phyloP scores from a whole-genome alignment of 371 early-diverging fungal species.

The Syncephalis plumigaleata region DNA sequence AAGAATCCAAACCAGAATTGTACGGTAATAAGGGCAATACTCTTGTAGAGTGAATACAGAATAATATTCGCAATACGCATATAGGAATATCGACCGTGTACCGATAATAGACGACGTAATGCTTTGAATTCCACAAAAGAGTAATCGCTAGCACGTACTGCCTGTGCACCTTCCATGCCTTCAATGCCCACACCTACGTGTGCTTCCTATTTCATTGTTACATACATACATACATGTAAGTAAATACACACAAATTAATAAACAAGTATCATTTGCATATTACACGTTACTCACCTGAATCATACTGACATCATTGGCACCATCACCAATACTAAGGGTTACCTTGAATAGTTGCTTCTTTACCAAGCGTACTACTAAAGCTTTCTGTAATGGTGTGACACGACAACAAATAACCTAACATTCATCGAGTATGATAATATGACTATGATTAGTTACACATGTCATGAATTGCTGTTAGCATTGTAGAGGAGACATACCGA shows the following conservation, averaged over 20 bases:
- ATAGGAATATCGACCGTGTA: constrained; percentile 74
- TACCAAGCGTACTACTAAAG: constrained; percentile 64
- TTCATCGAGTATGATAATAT: too few relatives aligned
- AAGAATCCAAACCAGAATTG: constrained; percentile 55
- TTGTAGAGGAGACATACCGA: neutral
- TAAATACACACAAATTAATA: too few relatives aligned
- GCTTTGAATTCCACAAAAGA: constrained; percentile 68
- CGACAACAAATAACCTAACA: constrained; percentile 71
- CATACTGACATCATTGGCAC: constrained; percentile 96
- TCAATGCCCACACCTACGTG: constrained; percentile 76
- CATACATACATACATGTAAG: too few relatives aligned
- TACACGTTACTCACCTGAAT: constrained; percentile 53
- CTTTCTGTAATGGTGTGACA: constrained; percentile 89
- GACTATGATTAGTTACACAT: constrained; percentile 22
- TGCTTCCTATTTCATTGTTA: constrained; percentile 88
- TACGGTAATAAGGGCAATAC: constrained; percentile 51
- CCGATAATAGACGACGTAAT: constrained; percentile 48
- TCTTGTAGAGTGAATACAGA: constrained; percentile 73
- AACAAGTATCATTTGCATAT: too few relatives aligned
- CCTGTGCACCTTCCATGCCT: constrained; percentile 67
- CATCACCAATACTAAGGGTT: constrained; percentile 90
- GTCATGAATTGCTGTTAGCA: neutral
- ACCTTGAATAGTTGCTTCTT: constrained; percentile 44
- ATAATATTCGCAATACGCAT: constrained; percentile 51
- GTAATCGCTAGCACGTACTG: constrained; percentile 71